A percentile compares a stretch with the other conserved stretches of the same genome.
Conservation (phyloP, 108 stramenopile species). For the Fragilaria crotonensis region DNA sequence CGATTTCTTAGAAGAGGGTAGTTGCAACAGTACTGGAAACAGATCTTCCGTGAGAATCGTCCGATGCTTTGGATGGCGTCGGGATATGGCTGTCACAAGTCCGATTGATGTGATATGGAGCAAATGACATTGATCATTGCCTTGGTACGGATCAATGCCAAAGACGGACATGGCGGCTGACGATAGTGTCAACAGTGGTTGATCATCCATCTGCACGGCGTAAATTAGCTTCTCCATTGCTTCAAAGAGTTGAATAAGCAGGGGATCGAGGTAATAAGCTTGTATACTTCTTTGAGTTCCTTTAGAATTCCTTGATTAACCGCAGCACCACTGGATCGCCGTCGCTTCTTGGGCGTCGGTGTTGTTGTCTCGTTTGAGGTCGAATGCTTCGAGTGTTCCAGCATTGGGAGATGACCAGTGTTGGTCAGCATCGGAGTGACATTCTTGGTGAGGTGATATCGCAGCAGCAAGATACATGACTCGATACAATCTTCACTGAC, state of each 20-base stretch:
- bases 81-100: slow-evolving; percentile 66
- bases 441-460: slow-evolving; percentile 62
- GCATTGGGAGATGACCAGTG: slow-evolving; percentile 50
- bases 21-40: slow-evolving; percentile 79
- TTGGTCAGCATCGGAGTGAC: slow-evolving; percentile 62
- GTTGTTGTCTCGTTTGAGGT: slow-evolving; percentile 19
- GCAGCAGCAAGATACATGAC: slow-evolving; percentile 63
- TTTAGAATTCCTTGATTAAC: slow-evolving; percentile 24
- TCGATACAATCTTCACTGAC: slow-evolving; percentile 83
- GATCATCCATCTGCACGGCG: slow-evolving; percentile 66
- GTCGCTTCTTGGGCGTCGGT: slow-evolving; percentile 12
- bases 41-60: slow-evolving; percentile 86
- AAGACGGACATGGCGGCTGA: slow-evolving; percentile 49
- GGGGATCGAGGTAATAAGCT: slow-evolving; percentile 44
- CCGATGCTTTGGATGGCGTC: slow-evolving; percentile 64
- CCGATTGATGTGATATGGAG: slow-evolving; percentile 57
- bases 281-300: slow-evolving; percentile 63
- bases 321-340: slow-evolving; percentile 15
- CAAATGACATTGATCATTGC: slow-evolving; percentile 17
- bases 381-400: slow-evolving; percentile 4
- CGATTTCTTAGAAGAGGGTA: slow-evolving; percentile 74
- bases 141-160: slow-evolving; percentile 48
- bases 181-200: slow-evolving; percentile 59
- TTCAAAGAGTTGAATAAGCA: slow-evolving; percentile 54
- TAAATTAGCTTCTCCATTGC: slow-evolving; percentile 50